Evolutionary conservation across 768 basidiomycete genomes (phyloP), one percentile per base, ranked within the genome.

Genomic region (Rubroboletus pulcherrimus): DNA sequence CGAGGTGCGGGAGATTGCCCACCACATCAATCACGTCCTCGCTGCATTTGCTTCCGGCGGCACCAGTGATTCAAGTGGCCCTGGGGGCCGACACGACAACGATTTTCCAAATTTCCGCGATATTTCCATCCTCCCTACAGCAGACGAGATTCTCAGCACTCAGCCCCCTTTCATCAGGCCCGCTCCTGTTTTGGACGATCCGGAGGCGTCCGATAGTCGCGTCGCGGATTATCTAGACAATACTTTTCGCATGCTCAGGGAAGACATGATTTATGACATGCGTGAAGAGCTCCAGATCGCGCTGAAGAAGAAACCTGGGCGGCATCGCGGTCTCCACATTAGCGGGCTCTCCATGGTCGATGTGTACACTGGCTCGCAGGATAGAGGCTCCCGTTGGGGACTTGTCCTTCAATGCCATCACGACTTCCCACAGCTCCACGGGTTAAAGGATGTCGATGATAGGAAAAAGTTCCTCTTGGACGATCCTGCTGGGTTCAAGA

Each of bases 41-140:
- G 62, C 67, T 15, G 61, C 72, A 7, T 65, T 65, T 56, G 62
- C 63, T 24, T 51, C 67, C 10, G 66, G 65, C 19, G 59, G 64
- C 11, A 33, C 59, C 19, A 57, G 58, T 33, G 66, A 55, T 19
- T 30, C 48, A 7, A 58, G 54, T 33, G 68, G 70, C 10, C 82
- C 87, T 0, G 87, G 87, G 0, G 87, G 86, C 3, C 75, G 87
- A 6, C 87, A 89, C 54, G 85, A 87, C 62, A 89, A 89, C 49
- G 87, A 89, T 63, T 81, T 80, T 44, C 58, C 64, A 8, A 78
- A 85, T 54, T 88, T 85, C 61, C 80, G 81, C 11, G 60, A 80
- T 8, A 84, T 89, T 21, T 66, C 81, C 30, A 83, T 89, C 52
- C 72, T 85, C 5, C 87, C 87, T 0, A 85, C 87, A 7, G 77